A percentile compares a stretch with the other conserved stretches of the same genome.
Evolutionary conservation across 371 early-diverging fungal species (phyloP).

Genomic region (Dinochytrium kinnereticum): DNA sequence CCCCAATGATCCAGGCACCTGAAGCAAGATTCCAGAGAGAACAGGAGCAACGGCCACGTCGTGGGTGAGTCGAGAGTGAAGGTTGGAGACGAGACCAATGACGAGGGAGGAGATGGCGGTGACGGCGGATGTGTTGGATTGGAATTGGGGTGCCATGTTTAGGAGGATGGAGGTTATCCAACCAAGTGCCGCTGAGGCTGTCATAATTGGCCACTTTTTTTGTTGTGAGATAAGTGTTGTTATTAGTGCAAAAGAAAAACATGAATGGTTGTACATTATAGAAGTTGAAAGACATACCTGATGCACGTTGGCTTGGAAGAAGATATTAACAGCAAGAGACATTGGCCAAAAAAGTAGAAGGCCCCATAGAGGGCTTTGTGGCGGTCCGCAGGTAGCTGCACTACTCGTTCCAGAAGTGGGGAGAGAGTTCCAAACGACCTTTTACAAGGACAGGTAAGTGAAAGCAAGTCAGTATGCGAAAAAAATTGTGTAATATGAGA

Average conservation of each 20-base stretch:
- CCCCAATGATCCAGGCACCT: constrained; percentile 64
- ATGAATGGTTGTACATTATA: neutral
- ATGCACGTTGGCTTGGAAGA: constrained; percentile 36
- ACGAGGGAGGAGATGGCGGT: constrained; percentile 38
- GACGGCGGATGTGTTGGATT: constrained; percentile 28
- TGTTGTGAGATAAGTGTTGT: neutral
- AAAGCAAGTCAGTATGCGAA: neutral
- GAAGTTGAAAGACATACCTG: constrained; percentile 5
- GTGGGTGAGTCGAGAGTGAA: constrained; percentile 57
- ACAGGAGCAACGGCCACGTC: constrained; percentile 60
- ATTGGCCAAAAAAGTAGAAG: constrained; percentile 39
- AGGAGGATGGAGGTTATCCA: constrained; percentile 32
- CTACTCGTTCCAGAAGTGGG: neutral
- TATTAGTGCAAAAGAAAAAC: neutral
- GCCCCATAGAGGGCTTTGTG: constrained; percentile 37
- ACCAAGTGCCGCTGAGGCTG: constrained; percentile 37
- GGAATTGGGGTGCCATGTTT: constrained; percentile 28
- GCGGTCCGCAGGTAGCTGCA: constrained; percentile 35
- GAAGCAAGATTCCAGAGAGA: constrained; percentile 57
- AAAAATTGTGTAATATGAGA: neutral
- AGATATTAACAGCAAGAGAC: constrained; percentile 31
- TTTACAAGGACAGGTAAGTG: no score
- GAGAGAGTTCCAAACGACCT: neutral
- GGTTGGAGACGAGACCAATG: constrained; percentile 47
- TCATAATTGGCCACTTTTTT: constrained; percentile 46